phyloP scores from a whole-genome alignment of 139 green algal species.

The Trebouxia sp. region DNA sequence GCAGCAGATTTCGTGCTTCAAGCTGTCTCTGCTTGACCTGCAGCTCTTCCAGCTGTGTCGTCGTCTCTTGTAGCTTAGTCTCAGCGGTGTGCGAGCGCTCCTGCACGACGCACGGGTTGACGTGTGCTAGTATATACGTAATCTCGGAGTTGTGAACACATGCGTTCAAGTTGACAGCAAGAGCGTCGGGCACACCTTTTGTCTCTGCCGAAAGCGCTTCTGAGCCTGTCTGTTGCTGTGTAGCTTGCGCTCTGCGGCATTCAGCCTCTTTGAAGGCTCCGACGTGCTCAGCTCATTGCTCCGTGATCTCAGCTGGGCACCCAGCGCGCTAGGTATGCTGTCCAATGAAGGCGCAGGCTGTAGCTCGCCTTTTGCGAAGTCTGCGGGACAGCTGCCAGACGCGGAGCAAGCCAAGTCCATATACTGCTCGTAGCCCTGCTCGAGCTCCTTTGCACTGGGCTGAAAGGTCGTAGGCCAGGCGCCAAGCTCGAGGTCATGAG shows the following conservation, averaged over 20 bases:
- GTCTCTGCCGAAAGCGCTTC: neutral
- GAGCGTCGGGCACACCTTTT: neutral
- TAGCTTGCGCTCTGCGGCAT: neutral
- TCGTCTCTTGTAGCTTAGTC: neutral
- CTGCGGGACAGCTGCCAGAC: neutral
- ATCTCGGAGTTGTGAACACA: no score
- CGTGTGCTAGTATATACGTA: no score
- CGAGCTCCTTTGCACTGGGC: neutral
- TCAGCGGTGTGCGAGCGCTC: constrained; percentile 2
- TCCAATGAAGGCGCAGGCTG: neutral
- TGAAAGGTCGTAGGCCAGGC: neutral
- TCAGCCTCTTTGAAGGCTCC: neutral
- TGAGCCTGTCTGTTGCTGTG: neutral
- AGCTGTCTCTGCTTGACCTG: constrained; percentile 1
- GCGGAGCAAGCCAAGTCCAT: neutral
- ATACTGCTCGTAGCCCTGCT: neutral
- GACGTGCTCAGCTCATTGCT: neutral
- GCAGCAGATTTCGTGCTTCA: neutral
- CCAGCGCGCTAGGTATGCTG: neutral
- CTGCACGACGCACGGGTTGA: no score
- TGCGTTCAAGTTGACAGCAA: no score
- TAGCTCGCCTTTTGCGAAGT: neutral
- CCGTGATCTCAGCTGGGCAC: neutral
- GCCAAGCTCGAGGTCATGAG: neutral
- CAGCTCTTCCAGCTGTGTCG: constrained; percentile 8